phyloP scores from a whole-genome alignment of 2,329 filamentous ascomycete genomes.

The Xylariales sp. region DNA sequence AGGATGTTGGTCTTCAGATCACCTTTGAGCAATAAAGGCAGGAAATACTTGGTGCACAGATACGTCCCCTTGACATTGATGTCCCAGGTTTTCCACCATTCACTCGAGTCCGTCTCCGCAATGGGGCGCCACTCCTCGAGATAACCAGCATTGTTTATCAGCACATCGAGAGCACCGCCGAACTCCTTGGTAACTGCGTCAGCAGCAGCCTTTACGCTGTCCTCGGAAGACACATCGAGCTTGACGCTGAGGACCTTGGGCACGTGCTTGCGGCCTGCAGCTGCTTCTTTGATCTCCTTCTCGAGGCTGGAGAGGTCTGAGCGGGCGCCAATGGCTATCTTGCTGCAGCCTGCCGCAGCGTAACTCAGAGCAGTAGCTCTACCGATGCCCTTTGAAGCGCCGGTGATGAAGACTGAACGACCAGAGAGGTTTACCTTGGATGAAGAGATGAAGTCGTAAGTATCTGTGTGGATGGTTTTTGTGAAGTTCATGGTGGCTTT shows the following conservation, averaged over 20 bases:
- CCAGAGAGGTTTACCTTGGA: slow-evolving; percentile 19
- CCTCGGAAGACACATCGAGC: slow-evolving; percentile 30
- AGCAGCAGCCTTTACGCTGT: slow-evolving; percentile 29
- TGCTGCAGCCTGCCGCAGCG: slow-evolving; percentile 42
- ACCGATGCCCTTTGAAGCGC: slow-evolving; percentile 46
- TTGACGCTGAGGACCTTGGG: slow-evolving; percentile 26
- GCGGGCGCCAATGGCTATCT: slow-evolving; percentile 47
- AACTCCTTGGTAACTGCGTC: slow-evolving; percentile 18
- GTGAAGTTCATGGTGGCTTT: slow-evolving; percentile 7
- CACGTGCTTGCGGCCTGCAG: slow-evolving; percentile 19
- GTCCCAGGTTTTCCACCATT: slow-evolving; percentile 25
- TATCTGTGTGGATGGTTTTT: slow-evolving; percentile 20
- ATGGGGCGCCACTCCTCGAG: slow-evolving; percentile 27
- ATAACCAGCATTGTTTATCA: slow-evolving; percentile 36
- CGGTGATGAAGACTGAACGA: slow-evolving; percentile 39
- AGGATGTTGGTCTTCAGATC: slow-evolving; percentile 37
- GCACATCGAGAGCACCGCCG: slow-evolving; percentile 29
- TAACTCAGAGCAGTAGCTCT: slow-evolving; percentile 43
- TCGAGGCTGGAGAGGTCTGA: slow-evolving; percentile 36
- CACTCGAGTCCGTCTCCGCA: slow-evolving; percentile 15
- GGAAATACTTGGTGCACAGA: slow-evolving; percentile 21
- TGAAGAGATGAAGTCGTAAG: slow-evolving; percentile 26
- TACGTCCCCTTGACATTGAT: slow-evolving; percentile 24
- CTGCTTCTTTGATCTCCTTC: slow-evolving; percentile 31
- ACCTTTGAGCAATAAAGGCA: slow-evolving; percentile 21